A percentile compares a stretch with the other conserved stretches of the same genome.
These are phyloP conservation scores for Singerocomus inundabilis DNA, from an alignment of 1,284 basidiomycete species.

Conservation along the genomic window DNA sequence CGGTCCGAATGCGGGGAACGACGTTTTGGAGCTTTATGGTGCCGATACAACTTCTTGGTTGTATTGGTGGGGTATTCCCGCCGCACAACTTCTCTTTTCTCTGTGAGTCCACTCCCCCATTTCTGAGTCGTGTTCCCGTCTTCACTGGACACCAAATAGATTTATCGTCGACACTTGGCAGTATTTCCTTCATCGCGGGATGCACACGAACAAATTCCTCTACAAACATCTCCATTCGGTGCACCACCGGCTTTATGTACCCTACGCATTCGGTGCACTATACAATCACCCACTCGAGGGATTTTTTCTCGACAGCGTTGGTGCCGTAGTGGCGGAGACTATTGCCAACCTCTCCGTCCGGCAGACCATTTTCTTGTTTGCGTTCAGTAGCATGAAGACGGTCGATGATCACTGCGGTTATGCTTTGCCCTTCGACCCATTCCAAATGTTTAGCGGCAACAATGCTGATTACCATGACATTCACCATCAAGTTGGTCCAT, in stretches of 20 bases:
- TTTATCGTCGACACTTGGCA: slow-evolving; percentile 98
- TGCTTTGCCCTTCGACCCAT: slow-evolving; percentile 82
- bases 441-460: slow-evolving; percentile 88
- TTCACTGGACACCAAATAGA: slow-evolving; percentile 43
- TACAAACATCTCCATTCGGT: slow-evolving; percentile 93
- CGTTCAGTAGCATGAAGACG: slow-evolving; percentile 87
- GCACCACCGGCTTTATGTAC: slow-evolving; percentile 96
- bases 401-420: slow-evolving; percentile 99
- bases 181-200: slow-evolving; percentile 90
- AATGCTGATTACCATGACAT: slow-evolving; percentile 99
- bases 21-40: slow-evolving; percentile 44
- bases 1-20: slow-evolving; percentile 35
- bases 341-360: slow-evolving; percentile 74
- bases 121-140: not conserved
- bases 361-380: slow-evolving; percentile 85
- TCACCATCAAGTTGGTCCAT: slow-evolving; percentile 77
- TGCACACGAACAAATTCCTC: slow-evolving; percentile 90
- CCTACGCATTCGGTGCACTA: slow-evolving; percentile 94
- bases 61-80: slow-evolving; percentile 96
- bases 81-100: slow-evolving; percentile 72
- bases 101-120: slow-evolving; percentile 62
- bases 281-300: slow-evolving; percentile 99
- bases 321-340: slow-evolving; percentile 77
- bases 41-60: slow-evolving; percentile 60
- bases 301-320: slow-evolving; percentile 85